phyloP scores from a whole-genome alignment of 2,329 filamentous ascomycete genomes.

The Phyllosticta paracitricarpa region DNA sequence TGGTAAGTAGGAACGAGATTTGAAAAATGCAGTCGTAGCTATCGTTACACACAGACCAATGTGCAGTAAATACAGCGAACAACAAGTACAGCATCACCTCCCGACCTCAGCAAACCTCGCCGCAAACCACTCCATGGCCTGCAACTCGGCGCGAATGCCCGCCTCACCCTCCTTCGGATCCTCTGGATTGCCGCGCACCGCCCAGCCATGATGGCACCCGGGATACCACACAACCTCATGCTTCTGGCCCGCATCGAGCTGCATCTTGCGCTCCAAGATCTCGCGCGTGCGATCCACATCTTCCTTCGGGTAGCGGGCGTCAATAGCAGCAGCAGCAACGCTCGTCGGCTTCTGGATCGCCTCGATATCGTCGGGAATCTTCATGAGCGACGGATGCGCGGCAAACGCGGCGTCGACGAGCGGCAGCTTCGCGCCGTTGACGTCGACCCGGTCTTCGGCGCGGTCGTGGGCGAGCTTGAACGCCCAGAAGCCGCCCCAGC shows the following conservation, averaged over 20 bases:
- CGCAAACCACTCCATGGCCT: slow-evolving; percentile 29
- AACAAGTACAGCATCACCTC: not conserved
- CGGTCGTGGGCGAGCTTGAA: slow-evolving; percentile 1
- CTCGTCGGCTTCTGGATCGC: slow-evolving; percentile 23
- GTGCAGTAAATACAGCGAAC: not conserved
- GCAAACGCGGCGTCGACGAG: slow-evolving; percentile 24
- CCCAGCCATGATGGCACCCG: slow-evolving; percentile 28
- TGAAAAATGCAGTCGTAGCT: not conserved
- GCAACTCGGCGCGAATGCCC: slow-evolving; percentile 28
- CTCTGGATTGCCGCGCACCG: slow-evolving; percentile 24
- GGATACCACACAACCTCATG: slow-evolving; percentile 29
- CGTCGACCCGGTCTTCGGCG: not conserved
- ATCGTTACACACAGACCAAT: not conserved
- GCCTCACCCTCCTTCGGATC: slow-evolving; percentile 18
- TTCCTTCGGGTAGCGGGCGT: slow-evolving; percentile 17
- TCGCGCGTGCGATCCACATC: slow-evolving; percentile 24
- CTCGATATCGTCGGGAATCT: slow-evolving; percentile 25
- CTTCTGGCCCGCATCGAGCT: slow-evolving; percentile 17
- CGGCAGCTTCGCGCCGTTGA: not conserved
- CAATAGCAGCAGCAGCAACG: slow-evolving; percentile 22
- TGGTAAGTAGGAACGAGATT: no score
- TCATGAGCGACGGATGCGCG: slow-evolving; percentile 26
- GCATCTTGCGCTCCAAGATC: slow-evolving; percentile 18
- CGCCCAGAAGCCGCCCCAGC: slow-evolving; percentile 16
- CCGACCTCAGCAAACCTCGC: slow-evolving; percentile 20